Base-by-base conservation (phyloP, 768 basidiomycete species). In the Psilocybe sp. region DNA sequence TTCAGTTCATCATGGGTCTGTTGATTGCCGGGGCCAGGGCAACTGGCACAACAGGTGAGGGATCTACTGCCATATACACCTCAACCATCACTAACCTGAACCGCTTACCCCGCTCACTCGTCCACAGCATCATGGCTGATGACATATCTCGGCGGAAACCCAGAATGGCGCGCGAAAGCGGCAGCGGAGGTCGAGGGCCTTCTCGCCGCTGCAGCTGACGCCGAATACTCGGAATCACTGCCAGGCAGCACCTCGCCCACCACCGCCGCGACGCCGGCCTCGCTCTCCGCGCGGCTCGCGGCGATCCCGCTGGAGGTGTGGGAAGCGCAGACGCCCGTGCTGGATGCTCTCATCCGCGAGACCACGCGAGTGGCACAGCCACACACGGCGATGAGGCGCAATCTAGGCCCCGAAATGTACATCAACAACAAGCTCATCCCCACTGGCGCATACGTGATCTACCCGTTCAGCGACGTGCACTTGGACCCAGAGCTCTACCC, bases 401-500 rank as follows among this genome's bases (percentile, higher is more conserved):
- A 90, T 64, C 68, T 88, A 50, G 88, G 87, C 14, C 85, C 84
- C 57, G 84, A 86, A 50, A 67, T 82, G 33, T 75, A 82, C 58
- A 84, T 91, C 56, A 79, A 84, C 67, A 80, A 80, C 53, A 86
- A 83, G 66, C 68, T 76, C 35, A 78, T 91, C 28, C 86, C 86
- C 31, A 82, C 84, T 16, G 88, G 87, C 49, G 79, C 86, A 47
- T 89, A 86, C 60, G 79, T 88, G 42, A 75, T 89, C 39, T 90
- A 89, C 68, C 88, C 87, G 39, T 89, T 89, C 66, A 85, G 84
- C 63, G 84, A 86, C 60, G 82, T 89, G 38, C 88, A 91, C 68
- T 79, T 90, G 34, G 77, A 89, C 65, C 75, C 83, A 36, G 74
- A 77, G 52, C 65, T 90, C 16, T 91, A 90, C 64, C 79, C 82